Base-by-base conservation (phyloP, 1,284 basidiomycete genomes). In the Leccinum pachyderme region DNA sequence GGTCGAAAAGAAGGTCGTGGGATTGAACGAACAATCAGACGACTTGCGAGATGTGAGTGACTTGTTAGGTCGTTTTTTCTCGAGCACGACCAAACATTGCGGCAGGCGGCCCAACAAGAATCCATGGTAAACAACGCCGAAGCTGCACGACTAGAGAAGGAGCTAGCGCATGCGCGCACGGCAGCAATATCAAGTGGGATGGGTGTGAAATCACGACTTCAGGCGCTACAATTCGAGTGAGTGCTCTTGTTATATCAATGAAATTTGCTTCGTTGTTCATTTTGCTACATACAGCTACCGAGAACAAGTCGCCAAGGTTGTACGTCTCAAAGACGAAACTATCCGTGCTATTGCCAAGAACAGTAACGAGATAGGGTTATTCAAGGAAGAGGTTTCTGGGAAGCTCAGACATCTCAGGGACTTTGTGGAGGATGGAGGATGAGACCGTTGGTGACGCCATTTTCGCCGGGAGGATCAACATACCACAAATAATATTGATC, bases 331-430 rank as follows among this genome's bases (percentile, higher is more conserved):
- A 60, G 87, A 91, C 54, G 88, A 90, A 60, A 89, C 86, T 0
- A 80, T 88, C 39, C 81, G 87, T 1, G 84, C 84, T n/a, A 88
- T 91, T 57, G 79, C 88, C 58, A 90, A 89, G 75, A 90, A 85
- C 68, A 86, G 85, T 63, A 86, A 86, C 59, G 89, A 91, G 53
- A 87, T 89, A 45, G 85, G 83, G 27, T 77, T 82, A 62, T 90
- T 91, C 75, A 90, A 90, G 71, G 81, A 85, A 55, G 84, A 86
- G 57, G 82, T 90, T 13, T 87, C 87, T 39, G 79, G 79, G 54
- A 82, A 85, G 61, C 75, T 91, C 33, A 77, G 80, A 61, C 80
- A 84, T 61, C 73, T 91, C 37, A 78, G 80, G 60, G 81, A 84
- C 56, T 85, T 84, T 65, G 84, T 86, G 8, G 86, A 89, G 63